Evolutionary conservation across 164 flowering plant species (phyloP).

Genomic region (Taxillus chinensis): DNA sequence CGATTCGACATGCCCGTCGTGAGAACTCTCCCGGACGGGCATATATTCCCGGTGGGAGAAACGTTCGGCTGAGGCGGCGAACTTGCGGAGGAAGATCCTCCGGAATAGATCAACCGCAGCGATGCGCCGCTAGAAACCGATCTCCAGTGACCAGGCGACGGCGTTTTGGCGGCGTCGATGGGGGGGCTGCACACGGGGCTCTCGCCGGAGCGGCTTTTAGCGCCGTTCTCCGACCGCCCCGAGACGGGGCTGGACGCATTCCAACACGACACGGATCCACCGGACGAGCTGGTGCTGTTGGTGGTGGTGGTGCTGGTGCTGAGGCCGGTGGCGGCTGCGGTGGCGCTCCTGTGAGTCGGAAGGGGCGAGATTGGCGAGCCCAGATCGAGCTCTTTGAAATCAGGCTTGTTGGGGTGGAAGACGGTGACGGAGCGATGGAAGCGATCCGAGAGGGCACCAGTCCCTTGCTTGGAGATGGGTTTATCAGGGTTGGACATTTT

Average conservation of each 20-base stretch:
- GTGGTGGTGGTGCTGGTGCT: conserved; percentile 17
- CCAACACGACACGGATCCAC: conserved; percentile 43
- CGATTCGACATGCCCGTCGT: conserved; percentile 32
- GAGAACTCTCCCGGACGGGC: conserved; percentile 39
- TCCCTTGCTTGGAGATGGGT: conserved; percentile 17
- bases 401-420: conserved; percentile 52
- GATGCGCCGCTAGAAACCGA: conserved; percentile 19
- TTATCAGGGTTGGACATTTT: conserved; percentile 42
- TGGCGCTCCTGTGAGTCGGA: conserved; percentile 18
- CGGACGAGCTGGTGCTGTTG: conserved; percentile 56
- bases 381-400: conserved; percentile 67
- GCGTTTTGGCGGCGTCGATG: conserved; percentile 7
- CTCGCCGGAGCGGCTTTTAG: conserved; percentile 19
- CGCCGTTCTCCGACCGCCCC: conserved; percentile 12
- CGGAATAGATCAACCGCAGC: conserved; percentile 19
- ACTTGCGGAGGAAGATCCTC: conserved; percentile 20
- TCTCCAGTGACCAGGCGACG: conserved; percentile 18
- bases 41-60: conserved; percentile 50
- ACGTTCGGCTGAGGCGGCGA: conserved; percentile 24
- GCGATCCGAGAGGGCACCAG: conserved; percentile 36
- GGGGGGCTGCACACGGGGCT: conserved; percentile 27
- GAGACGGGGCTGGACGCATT: conserved; percentile 1
- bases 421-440: conserved; percentile 23
- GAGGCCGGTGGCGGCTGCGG: conserved; percentile 4
- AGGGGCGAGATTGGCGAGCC: conserved; percentile 85